Evolutionary conservation across 805 yeast genomes (phyloP), one percentile per base, ranked within the genome.

Genomic region (Pichia eremophila): DNA sequence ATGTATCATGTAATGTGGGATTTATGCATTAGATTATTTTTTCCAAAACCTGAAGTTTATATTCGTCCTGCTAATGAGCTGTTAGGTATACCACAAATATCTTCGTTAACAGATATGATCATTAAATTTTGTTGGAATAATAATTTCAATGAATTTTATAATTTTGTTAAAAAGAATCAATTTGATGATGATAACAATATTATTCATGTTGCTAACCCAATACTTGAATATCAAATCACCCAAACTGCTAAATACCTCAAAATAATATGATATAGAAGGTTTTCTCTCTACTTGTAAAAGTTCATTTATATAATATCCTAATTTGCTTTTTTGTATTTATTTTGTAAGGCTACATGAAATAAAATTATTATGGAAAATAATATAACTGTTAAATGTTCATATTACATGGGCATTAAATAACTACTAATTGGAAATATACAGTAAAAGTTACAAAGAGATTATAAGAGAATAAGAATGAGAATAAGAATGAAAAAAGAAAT

Each of bases 111-210:
- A 1, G 64, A 61, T 15, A 63, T 63, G 42, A 52, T 63, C n/a
- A 50, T 62, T 29, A 62, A 61, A 45, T 61, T 60, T 41, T 60
- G 55, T 45, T 63, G 65, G 64, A 50, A 53, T 12, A 57, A 56
- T 41, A 51, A 54, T 27, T 46, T 53, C 8, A 56, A 58, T 3
- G 50, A 56, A 4, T 52, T 63, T 18, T 60, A 54, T 46, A 50
- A 51, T 40, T 59, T 54, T 45, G 40, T 63, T 29, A 54, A 57
- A 44, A 47, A 40, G 4, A 46, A 51, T 19, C 58, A 54, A 47
- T 41, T 43, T 41, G 55, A 51, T 46, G 39, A 32, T 8, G 35
- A 37, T 5, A 49, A 49, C 7, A 57, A 54, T 34, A 47, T 60
- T 14, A 44, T 55, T 40, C 51, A 39, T 29, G 43, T 46, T 22